phyloP scores from a whole-genome alignment of 2,329 filamentous ascomycete genomes.

The Fusarium sp. region DNA sequence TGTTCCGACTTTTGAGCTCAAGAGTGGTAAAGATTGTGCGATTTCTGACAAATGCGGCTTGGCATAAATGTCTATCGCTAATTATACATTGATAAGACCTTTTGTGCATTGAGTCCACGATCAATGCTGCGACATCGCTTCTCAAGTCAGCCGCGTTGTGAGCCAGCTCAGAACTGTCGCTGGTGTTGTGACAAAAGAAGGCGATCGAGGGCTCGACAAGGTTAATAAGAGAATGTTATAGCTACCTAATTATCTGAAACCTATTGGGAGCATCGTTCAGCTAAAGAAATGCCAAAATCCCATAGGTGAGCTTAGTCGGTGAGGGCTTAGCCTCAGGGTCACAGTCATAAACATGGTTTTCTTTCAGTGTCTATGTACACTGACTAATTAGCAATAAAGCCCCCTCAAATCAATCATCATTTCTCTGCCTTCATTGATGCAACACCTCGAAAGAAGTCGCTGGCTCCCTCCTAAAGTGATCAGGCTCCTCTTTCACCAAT shows the following conservation, averaged over 20 bases:
- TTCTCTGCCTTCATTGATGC: not conserved
- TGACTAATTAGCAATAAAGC: not conserved
- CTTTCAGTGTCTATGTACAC: not conserved
- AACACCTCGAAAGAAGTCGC: not conserved
- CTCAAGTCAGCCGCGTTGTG: not conserved
- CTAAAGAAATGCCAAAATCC: not conserved
- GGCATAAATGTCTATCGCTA: not conserved
- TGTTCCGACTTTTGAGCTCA: not conserved
- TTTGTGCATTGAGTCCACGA: not conserved
- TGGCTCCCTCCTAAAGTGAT: not conserved
- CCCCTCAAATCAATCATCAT: not conserved
- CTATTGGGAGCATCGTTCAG: not conserved
- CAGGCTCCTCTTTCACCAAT: not conserved
- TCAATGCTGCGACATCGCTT: not conserved
- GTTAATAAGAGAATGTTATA: fast-evolving
- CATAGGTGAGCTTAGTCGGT: not conserved
- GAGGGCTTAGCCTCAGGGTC: not conserved
- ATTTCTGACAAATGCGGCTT: not conserved
- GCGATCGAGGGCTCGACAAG: not conserved
- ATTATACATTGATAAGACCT: not conserved
- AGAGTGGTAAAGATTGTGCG: not conserved
- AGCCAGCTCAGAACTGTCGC: not conserved
- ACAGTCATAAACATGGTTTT: not conserved
- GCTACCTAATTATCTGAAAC: not conserved
- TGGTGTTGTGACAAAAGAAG: not conserved